Evolutionary conservation across 2,329 filamentous ascomycete species (phyloP), one percentile per base, ranked within the genome.

Genomic region (Arthrobotrys conoides): DNA sequence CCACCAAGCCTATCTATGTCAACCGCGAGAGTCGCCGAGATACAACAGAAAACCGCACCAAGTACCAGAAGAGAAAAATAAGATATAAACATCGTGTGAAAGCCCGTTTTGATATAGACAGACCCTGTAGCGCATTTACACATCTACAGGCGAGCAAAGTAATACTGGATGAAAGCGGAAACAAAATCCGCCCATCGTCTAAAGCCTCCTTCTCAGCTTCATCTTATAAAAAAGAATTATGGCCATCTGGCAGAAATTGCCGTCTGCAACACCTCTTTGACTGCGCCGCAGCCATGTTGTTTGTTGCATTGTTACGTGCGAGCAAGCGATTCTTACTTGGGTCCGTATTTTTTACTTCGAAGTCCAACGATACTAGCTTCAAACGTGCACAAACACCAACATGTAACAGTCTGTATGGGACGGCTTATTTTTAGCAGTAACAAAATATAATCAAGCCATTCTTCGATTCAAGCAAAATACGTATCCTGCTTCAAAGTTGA

Each of bases 181-280:
- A 61, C 16, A 3, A 59, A 36, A 59, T 44, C 0, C 8, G 57
- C 16, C 20, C 33, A 20, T 27, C 57, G 3, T 44, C 9, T 61
- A 61, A 41, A 44, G 57, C 36, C 36, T 44, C 12, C 36, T 59
- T 14, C 53, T 41, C 4, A 24, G 1, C 20, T 44, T n/a, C 18
- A 27, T 61, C 27, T 61, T 61, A 44, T 61, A 5, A 33, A 18
- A 55, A 18, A 27, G 9, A n/a, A 20, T 61, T 61, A 20, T 16
- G 57, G 36, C 33, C 20, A 61, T 61, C 57, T 61, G 57, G 57
- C 57, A 61, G 57, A 16, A 24, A 44, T 27, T 18, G n/a, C n/a
- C 6, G 44, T 41, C 38, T 20, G 44, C 16, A n/a, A 38, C n/a
- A n/a, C 16, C 18, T 22, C 53, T 30, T n/a, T 30, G 18, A 44